Evolutionary conservation across 768 basidiomycete species (phyloP).

Genomic region (Amyloporia xantha): DNA sequence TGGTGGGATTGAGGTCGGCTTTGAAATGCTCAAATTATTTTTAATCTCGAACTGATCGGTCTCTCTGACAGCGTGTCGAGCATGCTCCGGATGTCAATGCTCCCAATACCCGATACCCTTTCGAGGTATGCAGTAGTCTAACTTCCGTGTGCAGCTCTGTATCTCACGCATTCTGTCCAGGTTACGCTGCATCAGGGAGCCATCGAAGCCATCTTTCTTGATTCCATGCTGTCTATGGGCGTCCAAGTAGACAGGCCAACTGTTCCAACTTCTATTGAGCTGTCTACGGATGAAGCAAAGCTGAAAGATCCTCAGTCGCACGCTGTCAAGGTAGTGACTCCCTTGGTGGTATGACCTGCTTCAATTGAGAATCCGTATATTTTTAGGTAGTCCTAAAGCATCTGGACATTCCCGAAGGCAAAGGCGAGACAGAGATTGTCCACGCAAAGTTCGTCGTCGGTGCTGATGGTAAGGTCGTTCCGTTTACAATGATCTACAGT

Average conservation of each 20-base stretch:
- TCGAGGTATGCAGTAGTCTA: slow-evolving; percentile 39
- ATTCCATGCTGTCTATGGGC: slow-evolving; percentile 43
- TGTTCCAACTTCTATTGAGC: slow-evolving; percentile 40
- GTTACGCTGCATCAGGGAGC: slow-evolving; percentile 57
- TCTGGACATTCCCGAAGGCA: slow-evolving; percentile 27
- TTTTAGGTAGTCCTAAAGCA: slow-evolving; percentile 41
- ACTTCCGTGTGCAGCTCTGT: neutral
- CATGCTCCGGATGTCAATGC: slow-evolving; percentile 58
- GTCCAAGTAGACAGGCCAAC: slow-evolving; percentile 46
- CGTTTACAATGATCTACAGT: no score
- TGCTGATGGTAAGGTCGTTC: slow-evolving; percentile 62
- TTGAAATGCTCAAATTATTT: no score
- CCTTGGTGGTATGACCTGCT: no score
- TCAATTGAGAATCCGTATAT: no score
- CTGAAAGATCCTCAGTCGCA: slow-evolving; percentile 34
- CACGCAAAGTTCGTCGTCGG: slow-evolving; percentile 73
- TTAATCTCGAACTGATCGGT: no score
- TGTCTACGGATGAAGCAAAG: slow-evolving; percentile 35
- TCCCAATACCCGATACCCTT: slow-evolving; percentile 60
- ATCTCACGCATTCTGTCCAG: slow-evolving; percentile 23
- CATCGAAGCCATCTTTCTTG: slow-evolving; percentile 53
- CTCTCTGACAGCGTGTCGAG: slow-evolving; percentile 48
- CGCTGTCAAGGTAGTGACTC: slow-evolving; percentile 28
- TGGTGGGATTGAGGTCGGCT: slow-evolving; percentile 55
- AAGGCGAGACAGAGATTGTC: slow-evolving; percentile 46